Conservation (phyloP, 805 yeast species). For the Kodamaea laetipori region DNA sequence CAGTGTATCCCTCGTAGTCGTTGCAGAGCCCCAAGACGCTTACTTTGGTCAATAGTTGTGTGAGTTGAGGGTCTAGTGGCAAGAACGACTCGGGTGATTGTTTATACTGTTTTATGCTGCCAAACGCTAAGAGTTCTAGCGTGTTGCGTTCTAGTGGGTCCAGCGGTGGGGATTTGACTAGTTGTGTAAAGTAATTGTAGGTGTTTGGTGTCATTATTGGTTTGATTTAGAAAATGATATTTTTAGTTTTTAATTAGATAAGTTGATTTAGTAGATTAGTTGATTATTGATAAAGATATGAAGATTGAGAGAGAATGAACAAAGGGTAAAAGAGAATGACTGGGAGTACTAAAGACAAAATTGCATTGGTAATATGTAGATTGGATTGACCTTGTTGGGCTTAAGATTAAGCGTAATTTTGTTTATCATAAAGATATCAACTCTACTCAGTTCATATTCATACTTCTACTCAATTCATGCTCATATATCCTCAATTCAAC, state of each 20-base stretch:
- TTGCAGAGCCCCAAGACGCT: slow-evolving; percentile 27
- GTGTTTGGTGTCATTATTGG: not conserved
- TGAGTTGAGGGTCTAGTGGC: slow-evolving; percentile 16
- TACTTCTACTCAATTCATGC: too few species aligned
- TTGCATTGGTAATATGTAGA: too few species aligned
- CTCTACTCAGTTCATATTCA: too few species aligned
- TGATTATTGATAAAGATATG: too few species aligned
- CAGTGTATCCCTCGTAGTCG: slow-evolving; percentile 24
- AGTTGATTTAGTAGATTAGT: too few species aligned
- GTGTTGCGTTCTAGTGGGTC: slow-evolving; percentile 22
- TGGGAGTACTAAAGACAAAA: too few species aligned
- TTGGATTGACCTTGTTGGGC: too few species aligned
- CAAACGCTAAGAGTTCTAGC: slow-evolving; percentile 42
- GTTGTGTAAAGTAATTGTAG: slow-evolving; percentile 11
- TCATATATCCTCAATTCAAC: too few species aligned
- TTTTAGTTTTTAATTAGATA: not conserved
- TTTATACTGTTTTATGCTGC: slow-evolving; percentile 20
- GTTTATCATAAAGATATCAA: too few species aligned
- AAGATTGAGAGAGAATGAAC: too few species aligned
- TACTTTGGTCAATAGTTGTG: slow-evolving; percentile 30
- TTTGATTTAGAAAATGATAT: not conserved
- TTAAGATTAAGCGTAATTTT: too few species aligned
- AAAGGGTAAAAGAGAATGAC: too few species aligned
- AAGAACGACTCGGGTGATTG: slow-evolving; percentile 8
- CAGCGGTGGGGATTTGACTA: slow-evolving; percentile 1